Percentiles rank a stretch among this genome's conserved stretches.
phyloP scores from a whole-genome alignment of 495 filamentous ascomycete species.

The Annulohypoxylon bovei region DNA sequence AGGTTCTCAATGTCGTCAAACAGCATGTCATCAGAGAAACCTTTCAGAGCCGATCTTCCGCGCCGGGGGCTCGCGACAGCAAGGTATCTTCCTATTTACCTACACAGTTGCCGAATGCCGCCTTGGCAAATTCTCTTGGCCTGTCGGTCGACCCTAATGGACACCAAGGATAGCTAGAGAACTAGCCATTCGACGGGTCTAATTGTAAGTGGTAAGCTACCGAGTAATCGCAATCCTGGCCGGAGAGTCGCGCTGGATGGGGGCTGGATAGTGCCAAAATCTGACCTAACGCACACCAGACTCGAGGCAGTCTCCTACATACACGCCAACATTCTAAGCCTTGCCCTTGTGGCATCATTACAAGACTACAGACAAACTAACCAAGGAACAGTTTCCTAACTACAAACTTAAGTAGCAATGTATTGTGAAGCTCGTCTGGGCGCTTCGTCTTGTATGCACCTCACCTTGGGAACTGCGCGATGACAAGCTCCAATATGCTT shows the following conservation, averaged over 20 bases:
- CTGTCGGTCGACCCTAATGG: conserved; percentile 2
- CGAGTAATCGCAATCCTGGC: not conserved
- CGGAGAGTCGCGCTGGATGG: not conserved
- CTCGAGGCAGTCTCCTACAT: not conserved
- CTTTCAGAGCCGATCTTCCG: conserved; percentile 29
- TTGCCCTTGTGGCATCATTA: too few relatives aligned
- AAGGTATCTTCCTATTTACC: not conserved
- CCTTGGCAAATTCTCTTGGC: conserved; percentile 28
- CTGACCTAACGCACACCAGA: not conserved
- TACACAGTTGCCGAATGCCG: conserved; percentile 34
- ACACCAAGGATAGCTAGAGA: not conserved
- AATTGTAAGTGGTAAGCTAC: not conserved
- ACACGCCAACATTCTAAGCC: too few relatives aligned
- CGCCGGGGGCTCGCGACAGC: conserved; percentile 3
- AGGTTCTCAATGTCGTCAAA: not conserved
- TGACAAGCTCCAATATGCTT: not conserved
- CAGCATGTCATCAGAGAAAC: not conserved
- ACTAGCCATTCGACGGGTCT: not conserved
- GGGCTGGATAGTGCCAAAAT: not conserved
- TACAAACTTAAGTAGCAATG: too few relatives aligned
- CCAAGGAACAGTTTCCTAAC: too few relatives aligned
- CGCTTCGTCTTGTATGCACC: too few relatives aligned
- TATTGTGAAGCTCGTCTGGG: too few relatives aligned
- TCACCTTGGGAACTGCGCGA: not conserved
- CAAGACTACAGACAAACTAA: too few relatives aligned